Conservation (phyloP, 129 eudicot species). For the Helianthus tuberosus region DNA sequence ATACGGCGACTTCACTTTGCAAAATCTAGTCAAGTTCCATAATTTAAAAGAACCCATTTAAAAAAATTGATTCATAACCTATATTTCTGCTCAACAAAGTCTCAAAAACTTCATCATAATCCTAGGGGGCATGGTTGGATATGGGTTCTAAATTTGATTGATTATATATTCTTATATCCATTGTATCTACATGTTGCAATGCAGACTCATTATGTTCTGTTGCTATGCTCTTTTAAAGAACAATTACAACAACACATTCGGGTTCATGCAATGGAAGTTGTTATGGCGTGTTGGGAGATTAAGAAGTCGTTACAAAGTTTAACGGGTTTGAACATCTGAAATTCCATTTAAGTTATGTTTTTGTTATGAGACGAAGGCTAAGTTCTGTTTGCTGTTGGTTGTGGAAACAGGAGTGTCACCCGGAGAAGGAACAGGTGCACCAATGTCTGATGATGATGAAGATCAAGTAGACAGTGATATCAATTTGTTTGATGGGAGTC, state of each 20-base stretch:
- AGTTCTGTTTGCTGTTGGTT: not conserved
- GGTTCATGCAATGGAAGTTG: conserved; percentile 96
- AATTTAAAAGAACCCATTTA: no score
- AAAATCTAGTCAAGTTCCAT: no score
- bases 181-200: not conserved
- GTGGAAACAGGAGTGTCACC: conserved; percentile 68
- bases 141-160: no score
- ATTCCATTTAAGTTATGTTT: not conserved
- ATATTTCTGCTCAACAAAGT: no score
- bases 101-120: no score
- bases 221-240: conserved; percentile 87
- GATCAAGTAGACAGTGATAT: conserved; percentile 73
- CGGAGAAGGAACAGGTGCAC: conserved; percentile 93
- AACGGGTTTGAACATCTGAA: conserved; percentile 43
- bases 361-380: not conserved
- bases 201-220: conserved; percentile 85
- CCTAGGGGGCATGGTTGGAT: no score
- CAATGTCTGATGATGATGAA: conserved; percentile 95
- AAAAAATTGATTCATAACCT: no score
- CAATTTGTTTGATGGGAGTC: conserved; percentile 77
- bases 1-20: no score
- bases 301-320: conserved; percentile 86
- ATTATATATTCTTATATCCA: no score
- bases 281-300: conserved; percentile 96
- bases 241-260: conserved; percentile 84